phyloP scores from a whole-genome alignment of 2,329 filamentous ascomycete genomes.

The Penicillium vulpinum region DNA sequence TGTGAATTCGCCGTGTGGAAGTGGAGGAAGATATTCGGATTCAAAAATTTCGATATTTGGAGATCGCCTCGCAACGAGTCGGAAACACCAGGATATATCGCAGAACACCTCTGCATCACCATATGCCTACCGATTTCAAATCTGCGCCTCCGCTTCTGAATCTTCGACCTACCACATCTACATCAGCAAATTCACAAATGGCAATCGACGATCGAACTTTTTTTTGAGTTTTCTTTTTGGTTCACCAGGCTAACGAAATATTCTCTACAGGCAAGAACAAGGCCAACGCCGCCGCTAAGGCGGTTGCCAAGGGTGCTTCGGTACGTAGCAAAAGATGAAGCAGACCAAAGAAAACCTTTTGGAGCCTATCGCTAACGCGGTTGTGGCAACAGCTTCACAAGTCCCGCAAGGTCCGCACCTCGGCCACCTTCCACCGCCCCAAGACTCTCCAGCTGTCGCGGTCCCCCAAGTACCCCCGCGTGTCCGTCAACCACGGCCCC shows the following conservation, averaged over 20 bases:
- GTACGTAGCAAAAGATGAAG: slow-evolving; percentile 60
- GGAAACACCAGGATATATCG: background rate
- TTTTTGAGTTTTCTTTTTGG: slow-evolving; percentile 2
- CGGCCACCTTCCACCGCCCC: slow-evolving; percentile 94
- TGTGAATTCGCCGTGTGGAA: slow-evolving; percentile 22
- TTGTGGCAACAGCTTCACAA: slow-evolving; percentile 66
- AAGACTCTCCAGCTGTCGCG: slow-evolving; percentile 94
- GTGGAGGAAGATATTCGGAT: slow-evolving; percentile 5
- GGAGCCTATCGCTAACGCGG: slow-evolving; percentile 14
- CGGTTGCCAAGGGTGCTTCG: slow-evolving; percentile 93
- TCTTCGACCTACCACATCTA: background rate
- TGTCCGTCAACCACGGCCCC: slow-evolving; percentile 84
- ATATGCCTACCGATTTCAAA: background rate
- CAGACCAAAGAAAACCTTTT: slow-evolving; percentile 10
- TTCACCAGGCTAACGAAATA: slow-evolving; percentile 28
- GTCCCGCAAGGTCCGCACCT: slow-evolving; percentile 87
- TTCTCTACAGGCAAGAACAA: slow-evolving; percentile 57
- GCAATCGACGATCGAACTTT: slow-evolving; percentile 15
- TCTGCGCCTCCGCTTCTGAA: background rate
- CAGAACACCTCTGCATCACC: background rate
- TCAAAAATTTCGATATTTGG: slow-evolving; percentile 11
- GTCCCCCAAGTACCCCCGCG: slow-evolving; percentile 93
- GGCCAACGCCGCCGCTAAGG: slow-evolving; percentile 92
- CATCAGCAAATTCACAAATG: slow-evolving; percentile 15
- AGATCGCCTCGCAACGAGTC: slow-evolving; percentile 1